phyloP scores from a whole-genome alignment of 345 rosid genomes.

The Syzygium aromaticum region DNA sequence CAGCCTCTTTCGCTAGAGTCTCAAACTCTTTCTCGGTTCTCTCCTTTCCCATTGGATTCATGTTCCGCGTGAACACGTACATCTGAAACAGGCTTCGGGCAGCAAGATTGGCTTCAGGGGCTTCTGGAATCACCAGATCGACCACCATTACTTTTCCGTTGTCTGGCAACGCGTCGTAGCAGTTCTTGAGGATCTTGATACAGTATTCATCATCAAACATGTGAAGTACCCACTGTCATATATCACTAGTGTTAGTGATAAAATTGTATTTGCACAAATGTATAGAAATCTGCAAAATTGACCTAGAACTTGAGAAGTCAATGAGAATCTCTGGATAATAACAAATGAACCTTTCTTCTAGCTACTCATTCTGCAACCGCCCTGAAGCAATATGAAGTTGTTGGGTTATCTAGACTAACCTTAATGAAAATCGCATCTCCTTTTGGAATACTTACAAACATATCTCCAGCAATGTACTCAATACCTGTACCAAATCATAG shows the following conservation, averaged over 20 bases:
- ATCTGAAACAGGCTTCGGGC: slow-evolving; percentile 23
- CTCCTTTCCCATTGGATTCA: slow-evolving; percentile 28
- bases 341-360: not conserved
- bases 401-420: slow-evolving; percentile 13
- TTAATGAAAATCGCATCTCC: slow-evolving; percentile 73
- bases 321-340: not conserved
- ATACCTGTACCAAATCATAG: slow-evolving; percentile 11
- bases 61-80: slow-evolving; percentile 24
- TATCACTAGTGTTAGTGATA: not conserved
- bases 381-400: not conserved
- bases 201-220: slow-evolving; percentile 28
- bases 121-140: slow-evolving; percentile 34
- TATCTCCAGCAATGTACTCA: slow-evolving; percentile 34
- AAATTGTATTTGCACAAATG: not conserved
- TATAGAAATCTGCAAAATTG: not conserved
- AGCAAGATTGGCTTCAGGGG: slow-evolving; percentile 12
- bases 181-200: slow-evolving; percentile 34
- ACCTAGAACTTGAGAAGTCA: not conserved
- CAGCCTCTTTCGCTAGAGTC: slow-evolving; percentile 28
- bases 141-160: slow-evolving; percentile 35
- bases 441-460: slow-evolving; percentile 37
- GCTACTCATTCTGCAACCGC: not conserved
- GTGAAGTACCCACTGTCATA: slow-evolving; percentile 37
- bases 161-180: slow-evolving; percentile 28
- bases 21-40: slow-evolving; percentile 29